Base-by-base conservation (phyloP, 441 rosid genomes). In the Pelargonium exstipulatum region DNA sequence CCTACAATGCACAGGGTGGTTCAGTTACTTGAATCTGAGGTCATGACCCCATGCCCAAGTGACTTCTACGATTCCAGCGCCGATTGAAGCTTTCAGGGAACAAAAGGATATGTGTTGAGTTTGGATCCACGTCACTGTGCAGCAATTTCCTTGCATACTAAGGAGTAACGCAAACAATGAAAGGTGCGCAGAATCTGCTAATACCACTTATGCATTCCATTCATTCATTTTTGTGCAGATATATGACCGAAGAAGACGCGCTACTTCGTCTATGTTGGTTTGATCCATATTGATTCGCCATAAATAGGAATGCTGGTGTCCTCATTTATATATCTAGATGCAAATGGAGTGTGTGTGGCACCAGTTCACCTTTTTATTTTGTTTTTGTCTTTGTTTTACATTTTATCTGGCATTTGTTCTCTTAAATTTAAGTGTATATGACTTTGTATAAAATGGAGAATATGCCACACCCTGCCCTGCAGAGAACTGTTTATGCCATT, bases 11-110 rank as follows among this genome's bases (percentile, higher is more conserved):
- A 95, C 81, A 83, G 96, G 79, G 96, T 95, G 61, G 88, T 92
- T 61, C 99, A 95, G 71, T 75, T 88, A 66, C 91, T 95, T 10
- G 98, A 92, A 79, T 86, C 98, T 46, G 98, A 89, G 78, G 97
- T 92, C 69, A 92, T 95, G 98, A 90, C 99, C 74, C 99, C 98
- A 22, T 95, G 97, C 80, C 98, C 96, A 32, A 92, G 98, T 71
- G 96, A 95, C 76, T 88, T 92, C 32, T 89, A 92, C 37, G 97
- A 92, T 77, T 90, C 96, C 82, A 83, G 72, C 84, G 84, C 96
- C 0, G 94, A 85, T 13, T 87, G 81, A 88, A 69, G 9, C 42
- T 37, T 37, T 37, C 9, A 5, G 42, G 42, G 42, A 37, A 37
- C 42, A 5, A 37, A 37, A 37, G n/a, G 3, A 45, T 37, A 0